Conservation (phyloP, 352 stramenopile genomes). For the Globisporangium spinosum region DNA sequence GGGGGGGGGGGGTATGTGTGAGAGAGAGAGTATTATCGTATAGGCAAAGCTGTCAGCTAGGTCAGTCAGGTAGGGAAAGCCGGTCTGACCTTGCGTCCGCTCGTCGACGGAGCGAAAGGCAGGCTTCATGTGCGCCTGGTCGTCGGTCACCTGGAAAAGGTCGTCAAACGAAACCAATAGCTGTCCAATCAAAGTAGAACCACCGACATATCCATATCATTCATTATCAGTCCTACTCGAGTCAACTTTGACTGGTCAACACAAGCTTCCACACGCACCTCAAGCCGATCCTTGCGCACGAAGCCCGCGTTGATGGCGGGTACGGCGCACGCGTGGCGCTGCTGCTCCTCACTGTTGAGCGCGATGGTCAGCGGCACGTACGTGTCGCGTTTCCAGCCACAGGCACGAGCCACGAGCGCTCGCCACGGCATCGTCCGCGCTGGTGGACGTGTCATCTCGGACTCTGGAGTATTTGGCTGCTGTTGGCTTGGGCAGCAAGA, state of each 20-base stretch:
- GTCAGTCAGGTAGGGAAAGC: neutral
- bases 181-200: slow-evolving; percentile 11
- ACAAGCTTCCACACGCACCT: slow-evolving; percentile 19
- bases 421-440: neutral
- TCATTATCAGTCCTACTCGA: neutral
- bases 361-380: slow-evolving; percentile 54
- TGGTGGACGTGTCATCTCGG: slow-evolving; percentile 15
- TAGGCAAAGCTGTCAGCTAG: neutral
- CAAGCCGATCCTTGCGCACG: slow-evolving; percentile 30
- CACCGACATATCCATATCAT: neutral
- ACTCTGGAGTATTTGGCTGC: no score
- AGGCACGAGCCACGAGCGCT: slow-evolving; percentile 35
- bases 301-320: slow-evolving; percentile 23
- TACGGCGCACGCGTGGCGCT: neutral
- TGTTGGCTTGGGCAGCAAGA: no score
- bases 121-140: slow-evolving; percentile 31
- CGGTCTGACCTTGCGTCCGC: slow-evolving; percentile 20
- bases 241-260: neutral
- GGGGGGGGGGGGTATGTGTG: neutral
- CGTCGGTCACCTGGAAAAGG: slow-evolving; percentile 29
- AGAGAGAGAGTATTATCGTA: neutral
- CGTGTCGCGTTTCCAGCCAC: slow-evolving; percentile 36
- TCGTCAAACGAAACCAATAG: slow-evolving; percentile 29
- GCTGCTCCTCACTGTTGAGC: slow-evolving; percentile 32
- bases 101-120: slow-evolving; percentile 27